Conservation (phyloP, 2,329 filamentous ascomycete species). For the Orbilia javanica region DNA sequence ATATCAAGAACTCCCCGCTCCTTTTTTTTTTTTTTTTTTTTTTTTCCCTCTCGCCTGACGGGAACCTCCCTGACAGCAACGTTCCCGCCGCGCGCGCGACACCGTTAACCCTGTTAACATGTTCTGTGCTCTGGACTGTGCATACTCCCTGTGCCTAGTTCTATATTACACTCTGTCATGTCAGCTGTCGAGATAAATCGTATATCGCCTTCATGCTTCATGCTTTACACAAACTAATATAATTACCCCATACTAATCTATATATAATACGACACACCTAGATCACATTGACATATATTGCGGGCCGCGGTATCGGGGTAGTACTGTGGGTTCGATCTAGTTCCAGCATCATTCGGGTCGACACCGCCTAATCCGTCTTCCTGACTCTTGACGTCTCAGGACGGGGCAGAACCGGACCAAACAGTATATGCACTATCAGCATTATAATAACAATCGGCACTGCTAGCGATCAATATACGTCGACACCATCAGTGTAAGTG, state of each 20-base stretch:
- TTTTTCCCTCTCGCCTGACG: conserved; percentile 3
- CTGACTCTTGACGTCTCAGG: conserved; percentile 40
- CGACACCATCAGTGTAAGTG: no score
- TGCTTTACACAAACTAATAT: background rate
- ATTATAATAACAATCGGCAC: background rate
- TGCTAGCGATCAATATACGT: no score
- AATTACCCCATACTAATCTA: background rate
- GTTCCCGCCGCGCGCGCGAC: conserved; percentile 24
- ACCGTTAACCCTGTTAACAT: no score
- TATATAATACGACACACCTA: no score
- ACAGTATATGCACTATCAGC: background rate
- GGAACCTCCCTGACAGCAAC: background rate
- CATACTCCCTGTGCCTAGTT: no score
- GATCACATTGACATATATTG: background rate
- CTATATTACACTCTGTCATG: no score
- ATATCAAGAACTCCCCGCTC: background rate
- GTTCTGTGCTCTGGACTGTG: no score
- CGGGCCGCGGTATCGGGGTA: conserved; percentile 8
- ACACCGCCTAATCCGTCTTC: conserved; percentile 45
- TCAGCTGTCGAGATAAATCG: background rate
- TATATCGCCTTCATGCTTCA: background rate
- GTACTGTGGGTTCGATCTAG: no score
- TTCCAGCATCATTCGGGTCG: conserved; percentile 40
- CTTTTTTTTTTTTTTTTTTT: background rate
- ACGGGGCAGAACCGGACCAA: background rate